Conservation (phyloP, 495 filamentous ascomycete species). For the Penicillium angulare region DNA sequence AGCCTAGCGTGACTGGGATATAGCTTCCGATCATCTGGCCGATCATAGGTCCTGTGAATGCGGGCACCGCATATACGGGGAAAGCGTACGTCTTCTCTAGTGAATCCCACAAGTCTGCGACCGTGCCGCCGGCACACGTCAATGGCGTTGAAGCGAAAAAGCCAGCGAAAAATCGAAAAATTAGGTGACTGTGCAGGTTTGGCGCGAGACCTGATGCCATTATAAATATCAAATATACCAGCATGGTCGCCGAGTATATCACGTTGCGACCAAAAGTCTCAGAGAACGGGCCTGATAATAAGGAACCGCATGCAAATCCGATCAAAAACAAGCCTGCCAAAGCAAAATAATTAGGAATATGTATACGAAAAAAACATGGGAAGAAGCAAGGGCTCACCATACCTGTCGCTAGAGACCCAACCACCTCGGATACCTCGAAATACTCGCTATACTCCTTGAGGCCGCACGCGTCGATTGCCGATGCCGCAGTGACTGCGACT, state of each 20-base stretch:
- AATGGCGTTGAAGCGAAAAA: slow-evolving; percentile 47
- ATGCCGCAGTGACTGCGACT: too few relatives aligned
- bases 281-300: slow-evolving; percentile 47
- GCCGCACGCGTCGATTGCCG: too few relatives aligned
- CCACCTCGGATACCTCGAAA: too few relatives aligned
- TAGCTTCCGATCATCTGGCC: slow-evolving; percentile 45
- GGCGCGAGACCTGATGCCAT: slow-evolving; percentile 46
- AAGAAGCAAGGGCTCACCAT: too few relatives aligned
- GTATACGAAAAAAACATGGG: not conserved
- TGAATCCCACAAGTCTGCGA: slow-evolving; percentile 43
- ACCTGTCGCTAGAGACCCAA: too few relatives aligned
- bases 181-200: slow-evolving; percentile 39
- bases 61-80: slow-evolving; percentile 35
- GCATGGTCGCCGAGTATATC: slow-evolving; percentile 50
- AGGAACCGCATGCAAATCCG: slow-evolving; percentile 54
- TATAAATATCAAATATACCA: slow-evolving; percentile 45
- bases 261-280: slow-evolving; percentile 59
- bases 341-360: not conserved
- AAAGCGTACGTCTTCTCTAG: slow-evolving; percentile 42
- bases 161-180: slow-evolving; percentile 46
- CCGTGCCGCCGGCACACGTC: slow-evolving; percentile 43
- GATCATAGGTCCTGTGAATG: slow-evolving; percentile 39
- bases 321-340: slow-evolving; percentile 52
- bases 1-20: slow-evolving; percentile 39
- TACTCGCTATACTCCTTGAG: too few relatives aligned